phyloP scores from a whole-genome alignment of 2,329 filamentous ascomycete genomes.

The Fonsecaea nubica region DNA sequence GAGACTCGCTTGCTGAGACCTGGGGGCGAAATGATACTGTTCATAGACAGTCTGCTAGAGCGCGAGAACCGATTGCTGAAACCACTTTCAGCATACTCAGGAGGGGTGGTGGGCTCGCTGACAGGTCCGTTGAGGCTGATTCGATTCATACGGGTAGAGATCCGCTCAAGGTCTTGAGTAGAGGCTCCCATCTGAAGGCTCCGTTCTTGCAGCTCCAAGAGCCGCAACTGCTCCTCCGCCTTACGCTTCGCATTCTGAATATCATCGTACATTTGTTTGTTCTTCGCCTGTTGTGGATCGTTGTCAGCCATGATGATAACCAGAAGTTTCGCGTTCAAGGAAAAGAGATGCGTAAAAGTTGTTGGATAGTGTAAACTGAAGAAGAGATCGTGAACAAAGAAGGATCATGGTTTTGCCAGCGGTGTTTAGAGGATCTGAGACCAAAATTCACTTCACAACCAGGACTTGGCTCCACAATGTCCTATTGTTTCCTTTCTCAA shows the following conservation, averaged over 20 bases:
- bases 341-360: background rate
- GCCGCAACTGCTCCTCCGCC: constrained; percentile 91
- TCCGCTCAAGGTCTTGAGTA: constrained; percentile 75
- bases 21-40: constrained; percentile 82
- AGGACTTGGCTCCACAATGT: constrained; percentile 19
- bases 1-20: constrained; percentile 75
- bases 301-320: constrained; percentile 56
- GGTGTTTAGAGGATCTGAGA: constrained; percentile 11
- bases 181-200: constrained; percentile 79
- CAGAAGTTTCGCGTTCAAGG: background rate
- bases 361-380: background rate
- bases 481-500: constrained; percentile 24
- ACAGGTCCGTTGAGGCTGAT: constrained; percentile 68
- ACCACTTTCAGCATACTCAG: constrained; percentile 83
- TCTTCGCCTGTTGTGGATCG: constrained; percentile 73
- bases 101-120: constrained; percentile 94
- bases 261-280: constrained; percentile 88
- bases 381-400: background rate
- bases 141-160: constrained; percentile 67
- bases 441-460: constrained; percentile 25
- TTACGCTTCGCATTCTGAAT: constrained; percentile 86
- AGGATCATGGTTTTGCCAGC: background rate
- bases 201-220: constrained; percentile 65
- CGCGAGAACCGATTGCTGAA: constrained; percentile 82
- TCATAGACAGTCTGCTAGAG: constrained; percentile 86